Percentiles rank a stretch among this genome's conserved stretches.
These are phyloP conservation scores for Eragrostis nindensis DNA, from an alignment of 176 grass and related monocot species.

Conservation along the genomic window DNA sequence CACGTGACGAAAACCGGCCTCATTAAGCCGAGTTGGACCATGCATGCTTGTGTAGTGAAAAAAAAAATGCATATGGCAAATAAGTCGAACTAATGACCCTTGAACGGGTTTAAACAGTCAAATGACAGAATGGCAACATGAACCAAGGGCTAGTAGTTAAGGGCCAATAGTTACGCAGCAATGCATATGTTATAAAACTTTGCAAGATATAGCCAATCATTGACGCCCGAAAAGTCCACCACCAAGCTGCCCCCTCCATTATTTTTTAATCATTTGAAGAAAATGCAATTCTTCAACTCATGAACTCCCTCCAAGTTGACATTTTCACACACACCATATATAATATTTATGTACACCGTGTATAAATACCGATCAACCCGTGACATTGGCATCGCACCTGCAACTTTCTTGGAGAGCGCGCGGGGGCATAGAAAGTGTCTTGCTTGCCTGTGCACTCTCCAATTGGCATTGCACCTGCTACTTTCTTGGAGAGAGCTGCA, in stretches of 20 bases:
- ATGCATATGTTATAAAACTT: neutral
- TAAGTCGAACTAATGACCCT: neutral
- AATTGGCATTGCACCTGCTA: slow-evolving; percentile 35
- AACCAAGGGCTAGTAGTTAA: neutral
- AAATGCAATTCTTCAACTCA: slow-evolving; percentile 20
- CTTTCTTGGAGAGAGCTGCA: slow-evolving; percentile 4
- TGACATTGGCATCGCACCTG: neutral
- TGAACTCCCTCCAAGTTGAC: slow-evolving; percentile 8
- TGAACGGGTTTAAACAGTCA: neutral
- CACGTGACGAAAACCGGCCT: neutral
- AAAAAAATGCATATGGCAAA: neutral
- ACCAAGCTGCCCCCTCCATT: neutral
- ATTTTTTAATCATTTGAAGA: slow-evolving; percentile 34
- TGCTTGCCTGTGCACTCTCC: slow-evolving; percentile 21
- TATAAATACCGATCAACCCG: slow-evolving; percentile 17
- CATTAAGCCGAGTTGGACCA: neutral
- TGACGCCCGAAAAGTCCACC: slow-evolving; percentile 15
- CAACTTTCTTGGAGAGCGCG: neutral
- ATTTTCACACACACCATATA: slow-evolving; percentile 18
- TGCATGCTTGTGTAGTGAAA: neutral
- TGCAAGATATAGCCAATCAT: slow-evolving; percentile 19
- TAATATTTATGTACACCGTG: neutral
- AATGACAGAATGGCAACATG: neutral
- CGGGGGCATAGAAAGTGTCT: neutral
- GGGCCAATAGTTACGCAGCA: neutral